phyloP scores from a whole-genome alignment of 208 protist species.

The Novymonas esmeraldas region DNA sequence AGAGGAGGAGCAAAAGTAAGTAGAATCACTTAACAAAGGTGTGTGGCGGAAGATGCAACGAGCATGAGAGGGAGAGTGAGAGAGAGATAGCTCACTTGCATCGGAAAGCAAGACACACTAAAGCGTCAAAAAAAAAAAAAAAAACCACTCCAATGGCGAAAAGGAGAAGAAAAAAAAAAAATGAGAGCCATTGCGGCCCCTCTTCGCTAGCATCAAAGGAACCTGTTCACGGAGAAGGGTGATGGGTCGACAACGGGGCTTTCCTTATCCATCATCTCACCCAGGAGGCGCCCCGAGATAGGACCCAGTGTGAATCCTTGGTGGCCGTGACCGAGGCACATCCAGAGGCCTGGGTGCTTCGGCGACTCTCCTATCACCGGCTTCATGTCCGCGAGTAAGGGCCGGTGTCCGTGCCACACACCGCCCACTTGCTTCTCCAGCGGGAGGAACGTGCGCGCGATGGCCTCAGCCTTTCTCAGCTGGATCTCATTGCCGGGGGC shows the following conservation, averaged over 20 bases:
- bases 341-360: constrained; percentile 22
- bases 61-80: too few species aligned
- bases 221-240: constrained; percentile 28
- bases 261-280: constrained; percentile 31
- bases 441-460: constrained; percentile 20
- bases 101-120: too few species aligned
- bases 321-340: constrained; percentile 30
- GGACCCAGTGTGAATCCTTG: constrained; percentile 24
- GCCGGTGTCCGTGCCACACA: constrained; percentile 33
- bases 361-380: constrained; percentile 35
- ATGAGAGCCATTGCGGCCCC: too few species aligned
- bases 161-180: too few species aligned
- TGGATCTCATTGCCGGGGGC: constrained; percentile 24
- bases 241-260: constrained; percentile 26
- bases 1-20: too few species aligned
- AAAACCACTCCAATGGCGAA: too few species aligned
- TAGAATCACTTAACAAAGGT: too few species aligned
- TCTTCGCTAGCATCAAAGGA: too few species aligned
- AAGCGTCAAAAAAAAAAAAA: too few species aligned
- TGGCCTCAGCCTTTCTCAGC: constrained; percentile 12
- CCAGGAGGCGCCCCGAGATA: constrained; percentile 24
- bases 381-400: constrained; percentile 36
- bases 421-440: constrained; percentile 22
- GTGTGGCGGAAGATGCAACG: too few species aligned
- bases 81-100: too few species aligned